These are phyloP conservation scores for Phytomonas francai DNA, from an alignment of 208 protist genomes.

Conservation along the genomic window DNA sequence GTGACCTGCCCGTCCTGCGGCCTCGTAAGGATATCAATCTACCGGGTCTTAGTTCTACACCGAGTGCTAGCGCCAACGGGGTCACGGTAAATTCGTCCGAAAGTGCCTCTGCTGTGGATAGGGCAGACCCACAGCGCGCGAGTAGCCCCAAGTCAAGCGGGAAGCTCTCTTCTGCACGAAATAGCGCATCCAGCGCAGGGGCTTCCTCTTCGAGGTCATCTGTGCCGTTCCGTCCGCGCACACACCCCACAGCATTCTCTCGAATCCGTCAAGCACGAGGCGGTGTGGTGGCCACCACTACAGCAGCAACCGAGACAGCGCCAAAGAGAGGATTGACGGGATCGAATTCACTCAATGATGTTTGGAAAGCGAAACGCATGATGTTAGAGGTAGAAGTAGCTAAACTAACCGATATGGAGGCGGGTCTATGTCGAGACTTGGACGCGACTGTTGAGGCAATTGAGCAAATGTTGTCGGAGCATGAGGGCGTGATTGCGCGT, in stretches of 20 bases:
- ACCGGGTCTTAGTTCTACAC: background rate
- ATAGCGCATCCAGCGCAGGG: background rate
- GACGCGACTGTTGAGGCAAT: constrained; percentile 18
- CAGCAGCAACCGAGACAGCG: background rate
- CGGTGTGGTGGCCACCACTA: background rate
- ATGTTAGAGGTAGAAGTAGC: constrained; percentile 16
- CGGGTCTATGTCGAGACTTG: constrained; percentile 13
- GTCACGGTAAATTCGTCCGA: background rate
- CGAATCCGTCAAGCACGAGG: background rate
- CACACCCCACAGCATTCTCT: background rate
- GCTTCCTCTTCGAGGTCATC: background rate
- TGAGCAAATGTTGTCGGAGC: constrained; percentile 21
- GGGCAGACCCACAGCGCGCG: background rate
- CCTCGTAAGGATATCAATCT: background rate
- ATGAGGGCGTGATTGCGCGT: constrained; percentile 20
- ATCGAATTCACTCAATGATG: background rate
- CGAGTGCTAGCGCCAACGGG: background rate
- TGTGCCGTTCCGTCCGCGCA: background rate
- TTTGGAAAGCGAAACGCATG: constrained; percentile 15
- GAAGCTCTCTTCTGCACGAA: background rate
- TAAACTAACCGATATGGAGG: constrained; percentile 9
- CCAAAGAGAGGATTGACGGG: background rate
- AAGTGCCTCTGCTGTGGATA: background rate
- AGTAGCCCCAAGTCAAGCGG: background rate
- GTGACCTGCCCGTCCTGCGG: background rate